These are phyloP conservation scores for Tetrapyrgos nigripes DNA, from an alignment of 1,284 basidiomycete species.

Conservation along the genomic window DNA sequence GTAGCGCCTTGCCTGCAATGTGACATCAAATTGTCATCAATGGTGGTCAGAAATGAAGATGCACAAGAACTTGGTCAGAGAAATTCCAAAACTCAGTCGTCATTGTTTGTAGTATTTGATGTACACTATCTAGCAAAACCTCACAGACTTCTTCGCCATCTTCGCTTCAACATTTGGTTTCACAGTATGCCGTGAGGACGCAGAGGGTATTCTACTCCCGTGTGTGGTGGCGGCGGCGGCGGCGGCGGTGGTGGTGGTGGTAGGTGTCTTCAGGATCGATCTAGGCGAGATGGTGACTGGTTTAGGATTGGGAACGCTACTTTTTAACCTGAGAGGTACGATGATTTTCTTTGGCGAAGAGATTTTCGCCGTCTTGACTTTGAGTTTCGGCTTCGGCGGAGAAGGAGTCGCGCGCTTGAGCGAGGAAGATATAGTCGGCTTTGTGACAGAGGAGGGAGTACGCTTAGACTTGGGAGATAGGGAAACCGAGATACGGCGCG, in stretches of 20 bases:
- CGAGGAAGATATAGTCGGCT: constrained; percentile 12
- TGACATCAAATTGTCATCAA: no score
- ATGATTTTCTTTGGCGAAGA: background rate
- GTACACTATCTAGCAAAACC: background rate
- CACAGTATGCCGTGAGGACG: background rate
- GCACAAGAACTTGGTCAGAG: no score
- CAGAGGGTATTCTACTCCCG: background rate
- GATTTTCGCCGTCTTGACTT: background rate
- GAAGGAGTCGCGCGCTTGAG: constrained; percentile 4
- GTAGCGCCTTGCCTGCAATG: no score
- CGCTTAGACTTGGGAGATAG: constrained; percentile 3
- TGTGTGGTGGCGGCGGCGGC: constrained; percentile 5
- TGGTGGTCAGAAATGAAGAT: no score
- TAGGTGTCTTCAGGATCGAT: background rate
- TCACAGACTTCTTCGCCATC: background rate
- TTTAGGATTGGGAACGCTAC: background rate
- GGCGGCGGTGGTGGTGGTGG: background rate
- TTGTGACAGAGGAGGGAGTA: background rate
- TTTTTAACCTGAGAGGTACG: background rate
- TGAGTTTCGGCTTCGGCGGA: background rate
- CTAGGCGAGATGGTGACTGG: background rate
- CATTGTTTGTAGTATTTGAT: no score
- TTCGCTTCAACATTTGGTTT: background rate
- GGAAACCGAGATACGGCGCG: constrained; percentile 10
- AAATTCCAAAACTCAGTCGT: no score